Conservation (phyloP, 768 basidiomycete species). For the Suillus subluteus region DNA sequence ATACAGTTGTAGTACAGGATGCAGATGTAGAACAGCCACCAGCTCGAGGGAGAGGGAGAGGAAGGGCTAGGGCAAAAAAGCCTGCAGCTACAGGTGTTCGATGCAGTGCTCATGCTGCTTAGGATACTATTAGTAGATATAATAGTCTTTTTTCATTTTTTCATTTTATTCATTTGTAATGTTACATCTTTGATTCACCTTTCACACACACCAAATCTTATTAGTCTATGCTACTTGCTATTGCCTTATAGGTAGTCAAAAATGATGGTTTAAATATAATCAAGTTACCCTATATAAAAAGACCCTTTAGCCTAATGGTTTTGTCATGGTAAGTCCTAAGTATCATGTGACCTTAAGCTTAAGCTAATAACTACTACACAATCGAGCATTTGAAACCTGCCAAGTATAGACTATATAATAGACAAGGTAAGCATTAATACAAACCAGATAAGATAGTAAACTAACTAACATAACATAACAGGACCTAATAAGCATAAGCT, state of each 20-base stretch:
- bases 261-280: neutral
- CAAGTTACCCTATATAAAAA: neutral
- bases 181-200: neutral
- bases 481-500: neutral
- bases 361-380: neutral
- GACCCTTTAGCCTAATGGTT: neutral
- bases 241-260: slow-evolving; percentile 3
- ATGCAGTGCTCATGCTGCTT: neutral
- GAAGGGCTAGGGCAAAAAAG: neutral
- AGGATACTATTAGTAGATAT: slow-evolving; percentile 2
- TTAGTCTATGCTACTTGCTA: neutral
- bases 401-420: slow-evolving; percentile 1
- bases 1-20: neutral
- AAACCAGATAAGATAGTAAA: neutral
- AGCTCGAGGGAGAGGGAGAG: neutral
- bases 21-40: neutral
- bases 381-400: neutral
- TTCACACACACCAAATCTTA: neutral
- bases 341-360: neutral
- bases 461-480: neutral
- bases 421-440: neutral
- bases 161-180: neutral
- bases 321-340: neutral
- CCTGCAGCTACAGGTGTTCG: neutral
- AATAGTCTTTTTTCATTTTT: neutral